Evolutionary conservation across 345 rosid species (phyloP).

Genomic region (Gynandropsis gynandra): DNA sequence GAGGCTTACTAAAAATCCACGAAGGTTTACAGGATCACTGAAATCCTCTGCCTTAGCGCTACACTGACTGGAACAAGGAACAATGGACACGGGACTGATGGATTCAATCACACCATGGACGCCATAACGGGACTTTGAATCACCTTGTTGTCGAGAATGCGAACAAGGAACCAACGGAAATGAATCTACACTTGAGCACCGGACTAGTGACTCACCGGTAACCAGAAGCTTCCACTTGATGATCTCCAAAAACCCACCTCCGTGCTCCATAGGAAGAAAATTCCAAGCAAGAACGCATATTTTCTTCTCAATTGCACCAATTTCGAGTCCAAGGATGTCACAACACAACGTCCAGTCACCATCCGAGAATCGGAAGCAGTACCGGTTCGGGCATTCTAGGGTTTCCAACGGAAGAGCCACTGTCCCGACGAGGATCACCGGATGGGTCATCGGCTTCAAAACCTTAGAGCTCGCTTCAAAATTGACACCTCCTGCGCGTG

Average conservation of each 20-base stretch:
- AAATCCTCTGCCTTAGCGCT: conserved; percentile 8
- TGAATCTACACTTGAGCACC: conserved; percentile 33
- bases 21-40: conserved; percentile 29
- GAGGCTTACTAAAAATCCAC: conserved; percentile 54
- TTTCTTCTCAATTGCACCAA: conserved; percentile 32
- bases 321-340: conserved; percentile 46
- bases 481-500: conserved; percentile 9
- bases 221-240: conserved; percentile 49
- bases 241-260: conserved; percentile 69
- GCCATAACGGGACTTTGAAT: conserved; percentile 33
- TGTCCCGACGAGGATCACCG: conserved; percentile 53
- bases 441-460: conserved; percentile 37
- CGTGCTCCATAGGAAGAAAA: conserved; percentile 51
- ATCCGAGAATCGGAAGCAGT: conserved; percentile 70
- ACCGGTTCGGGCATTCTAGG: conserved; percentile 44
- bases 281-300: conserved; percentile 63
- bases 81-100: conserved; percentile 54
- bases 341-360: conserved; percentile 54
- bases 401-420: conserved; percentile 44
- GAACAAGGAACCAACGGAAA: conserved; percentile 33
- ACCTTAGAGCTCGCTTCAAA: conserved; percentile 24
- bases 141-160: conserved; percentile 8
- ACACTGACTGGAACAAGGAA: conserved; percentile 40
- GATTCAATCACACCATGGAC: conserved; percentile 58
- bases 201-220: conserved; percentile 15